Evolutionary conservation across 306 rosid genomes (phyloP).

Genomic region (Dicorynia guianensis): DNA sequence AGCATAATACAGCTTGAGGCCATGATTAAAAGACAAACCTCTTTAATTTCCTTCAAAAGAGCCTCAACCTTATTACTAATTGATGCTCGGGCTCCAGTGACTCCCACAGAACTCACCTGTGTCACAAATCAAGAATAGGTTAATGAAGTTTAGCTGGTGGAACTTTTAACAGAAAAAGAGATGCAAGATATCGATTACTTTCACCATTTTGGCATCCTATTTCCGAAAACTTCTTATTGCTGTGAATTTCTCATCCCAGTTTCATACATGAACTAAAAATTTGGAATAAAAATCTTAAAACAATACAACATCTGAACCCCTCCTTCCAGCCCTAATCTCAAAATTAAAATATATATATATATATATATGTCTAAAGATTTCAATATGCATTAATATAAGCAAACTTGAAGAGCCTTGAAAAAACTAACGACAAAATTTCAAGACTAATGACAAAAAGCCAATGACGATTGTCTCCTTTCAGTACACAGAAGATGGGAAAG

Average conservation of each 20-base stretch:
- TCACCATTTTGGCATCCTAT: conserved; percentile 15
- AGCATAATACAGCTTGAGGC: conserved; percentile 3
- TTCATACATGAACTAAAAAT: too few relatives aligned
- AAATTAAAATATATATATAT: too few relatives aligned
- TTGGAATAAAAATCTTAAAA: too few relatives aligned
- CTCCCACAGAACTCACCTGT: conserved; percentile 92
- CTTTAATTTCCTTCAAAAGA: conserved; percentile 76
- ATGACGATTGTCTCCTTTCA: conserved; percentile 13
- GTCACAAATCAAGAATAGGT: conserved; percentile 38
- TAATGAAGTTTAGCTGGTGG: not conserved
- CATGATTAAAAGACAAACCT: conserved; percentile 59
- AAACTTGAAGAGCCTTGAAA: not conserved
- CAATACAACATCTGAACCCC: too few relatives aligned
- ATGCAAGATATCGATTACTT: conserved; percentile 5
- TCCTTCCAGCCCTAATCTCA: too few relatives aligned
- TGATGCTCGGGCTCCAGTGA: conserved; percentile 89
- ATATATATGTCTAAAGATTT: too few relatives aligned
- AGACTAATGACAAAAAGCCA: not conserved
- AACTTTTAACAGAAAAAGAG: conserved; percentile 19
- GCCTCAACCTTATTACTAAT: conserved; percentile 65
- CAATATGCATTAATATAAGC: too few relatives aligned
- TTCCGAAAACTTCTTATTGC: conserved; percentile 7
- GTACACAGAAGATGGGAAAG: conserved; percentile 6
- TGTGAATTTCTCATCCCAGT: too few relatives aligned
- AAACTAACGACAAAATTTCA: not conserved